Conservation (phyloP, 495 filamentous ascomycete genomes). For the Penicillium robsamsonii region DNA sequence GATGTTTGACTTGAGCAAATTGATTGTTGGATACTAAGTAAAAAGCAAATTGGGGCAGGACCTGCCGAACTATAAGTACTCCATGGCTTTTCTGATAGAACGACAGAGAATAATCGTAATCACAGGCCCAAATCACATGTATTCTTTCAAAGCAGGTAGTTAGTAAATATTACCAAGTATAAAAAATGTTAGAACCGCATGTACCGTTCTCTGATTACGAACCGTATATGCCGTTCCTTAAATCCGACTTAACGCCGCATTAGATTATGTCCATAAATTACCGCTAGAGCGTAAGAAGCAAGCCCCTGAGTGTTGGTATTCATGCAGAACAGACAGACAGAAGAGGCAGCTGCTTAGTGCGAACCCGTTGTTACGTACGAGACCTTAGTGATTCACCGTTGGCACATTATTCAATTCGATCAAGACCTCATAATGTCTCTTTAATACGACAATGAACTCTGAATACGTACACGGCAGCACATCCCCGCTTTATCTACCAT, state of each 20-base stretch:
- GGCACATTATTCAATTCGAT: not conserved
- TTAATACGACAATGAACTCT: not conserved
- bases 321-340: not conserved
- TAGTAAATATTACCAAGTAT: not conserved
- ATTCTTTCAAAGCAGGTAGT: not conserved
- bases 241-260: not conserved
- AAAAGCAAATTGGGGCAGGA: not conserved
- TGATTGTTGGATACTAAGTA: not conserved
- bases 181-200: not conserved
- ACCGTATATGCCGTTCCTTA: not conserved
- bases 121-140: not conserved
- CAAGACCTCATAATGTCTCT: not conserved
- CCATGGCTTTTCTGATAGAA: not conserved
- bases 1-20: not conserved
- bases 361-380: not conserved
- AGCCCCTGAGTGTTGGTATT: not conserved
- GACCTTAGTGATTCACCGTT: not conserved
- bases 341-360: not conserved
- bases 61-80: not conserved
- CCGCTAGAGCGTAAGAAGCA: not conserved
- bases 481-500: not conserved
- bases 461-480: not conserved
- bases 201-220: not conserved
- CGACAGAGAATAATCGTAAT: not conserved
- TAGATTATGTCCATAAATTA: not conserved